These are phyloP conservation scores for Ailanthus altissimus DNA, from an alignment of 345 rosid species.

Conservation along the genomic window DNA sequence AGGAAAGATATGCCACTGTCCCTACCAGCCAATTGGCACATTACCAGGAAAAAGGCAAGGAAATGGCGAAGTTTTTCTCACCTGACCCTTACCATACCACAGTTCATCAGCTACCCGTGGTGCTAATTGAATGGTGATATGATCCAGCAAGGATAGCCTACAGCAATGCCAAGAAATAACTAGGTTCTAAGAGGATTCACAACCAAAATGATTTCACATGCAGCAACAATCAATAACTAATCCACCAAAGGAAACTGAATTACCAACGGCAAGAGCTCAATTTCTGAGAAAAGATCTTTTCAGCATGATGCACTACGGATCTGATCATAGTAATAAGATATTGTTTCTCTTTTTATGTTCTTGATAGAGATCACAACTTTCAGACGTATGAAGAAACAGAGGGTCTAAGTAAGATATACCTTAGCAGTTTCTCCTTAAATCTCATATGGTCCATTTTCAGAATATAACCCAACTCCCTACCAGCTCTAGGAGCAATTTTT, in stretches of 20 bases:
- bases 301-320: not conserved
- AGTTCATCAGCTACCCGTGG: constrained; percentile 98
- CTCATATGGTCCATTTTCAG: constrained; percentile 87
- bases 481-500: constrained; percentile 90
- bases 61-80: constrained; percentile 33
- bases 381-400: not conserved
- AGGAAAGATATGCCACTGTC: not conserved
- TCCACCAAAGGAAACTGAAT: not conserved
- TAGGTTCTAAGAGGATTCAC: not conserved
- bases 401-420: constrained; percentile 34
- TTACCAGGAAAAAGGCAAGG: not conserved
- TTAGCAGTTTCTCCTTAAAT: constrained; percentile 83
- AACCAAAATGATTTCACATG: not conserved
- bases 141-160: constrained; percentile 86
- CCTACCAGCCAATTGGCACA: not conserved
- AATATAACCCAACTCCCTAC: constrained; percentile 89
- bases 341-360: not conserved
- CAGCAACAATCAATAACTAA: not conserved
- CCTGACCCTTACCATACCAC: constrained; percentile 85
- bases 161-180: constrained; percentile 39
- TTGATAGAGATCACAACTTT: not conserved
- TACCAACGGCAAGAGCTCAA: not conserved
- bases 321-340: not conserved
- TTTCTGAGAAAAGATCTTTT: not conserved
- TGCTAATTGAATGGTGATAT: constrained; percentile 90